These are phyloP conservation scores for Podila epicladia DNA, from an alignment of 192 early-diverging fungal species.

Conservation along the genomic window DNA sequence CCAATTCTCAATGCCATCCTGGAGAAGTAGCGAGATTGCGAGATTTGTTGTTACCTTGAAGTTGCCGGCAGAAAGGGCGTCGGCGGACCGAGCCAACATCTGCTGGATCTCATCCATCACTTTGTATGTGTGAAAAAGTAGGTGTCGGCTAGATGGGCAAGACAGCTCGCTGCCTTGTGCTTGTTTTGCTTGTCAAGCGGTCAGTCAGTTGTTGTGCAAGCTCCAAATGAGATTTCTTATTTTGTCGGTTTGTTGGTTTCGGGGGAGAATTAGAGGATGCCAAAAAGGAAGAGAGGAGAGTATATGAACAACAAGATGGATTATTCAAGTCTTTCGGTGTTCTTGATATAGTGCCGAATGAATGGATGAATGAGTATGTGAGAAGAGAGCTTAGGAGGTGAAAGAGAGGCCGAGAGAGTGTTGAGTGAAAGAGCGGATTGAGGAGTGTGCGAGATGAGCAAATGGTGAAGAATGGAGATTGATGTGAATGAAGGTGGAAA, in stretches of 20 bases:
- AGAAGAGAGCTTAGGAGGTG: conserved; percentile 3
- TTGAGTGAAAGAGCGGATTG: neutral
- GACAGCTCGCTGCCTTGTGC: conserved; percentile 3
- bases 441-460: too few relatives aligned
- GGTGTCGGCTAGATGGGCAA: neutral
- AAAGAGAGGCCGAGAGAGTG: conserved; percentile 3
- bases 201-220: neutral
- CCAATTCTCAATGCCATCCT: neutral
- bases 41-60: conserved; percentile 50
- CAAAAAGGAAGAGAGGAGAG: too few relatives aligned
- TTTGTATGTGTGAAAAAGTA: neutral
- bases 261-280: too few relatives aligned
- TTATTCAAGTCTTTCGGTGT: too few relatives aligned
- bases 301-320: too few relatives aligned
- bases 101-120: conserved; percentile 54
- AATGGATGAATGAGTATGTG: conserved; percentile 4
- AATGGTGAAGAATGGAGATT: neutral
- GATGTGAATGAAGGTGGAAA: neutral
- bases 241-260: too few relatives aligned
- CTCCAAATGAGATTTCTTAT: too few relatives aligned
- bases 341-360: neutral
- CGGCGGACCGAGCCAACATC: conserved; percentile 51
- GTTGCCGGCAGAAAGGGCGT: conserved; percentile 52
- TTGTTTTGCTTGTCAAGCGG: neutral
- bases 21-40: too few relatives aligned